Percentiles rank a stretch among this genome's conserved stretches.
Evolutionary conservation across 257 asterid species (phyloP).

Genomic region (Linaria vulgaris): DNA sequence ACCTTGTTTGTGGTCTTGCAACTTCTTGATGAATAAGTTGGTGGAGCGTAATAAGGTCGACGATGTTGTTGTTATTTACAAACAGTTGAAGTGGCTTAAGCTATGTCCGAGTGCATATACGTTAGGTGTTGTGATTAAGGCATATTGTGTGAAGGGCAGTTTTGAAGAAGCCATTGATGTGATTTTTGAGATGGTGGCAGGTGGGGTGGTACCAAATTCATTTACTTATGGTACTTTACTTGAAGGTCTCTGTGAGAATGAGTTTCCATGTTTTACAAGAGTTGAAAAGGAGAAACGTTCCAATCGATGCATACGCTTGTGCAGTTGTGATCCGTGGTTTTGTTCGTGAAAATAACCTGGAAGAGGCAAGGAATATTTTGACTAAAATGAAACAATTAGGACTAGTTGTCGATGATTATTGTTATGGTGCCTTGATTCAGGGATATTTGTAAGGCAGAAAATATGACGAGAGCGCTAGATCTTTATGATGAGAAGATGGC

Average conservation of each 20-base stretch:
- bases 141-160: slow-evolving; percentile 47
- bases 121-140: slow-evolving; percentile 72
- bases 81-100: slow-evolving; percentile 50
- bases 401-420: slow-evolving; percentile 37
- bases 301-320: slow-evolving; percentile 44
- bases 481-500: slow-evolving; percentile 51
- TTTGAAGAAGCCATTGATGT: slow-evolving; percentile 53
- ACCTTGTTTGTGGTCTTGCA: slow-evolving; percentile 53
- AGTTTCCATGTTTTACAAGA: slow-evolving; percentile 39
- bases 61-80: slow-evolving; percentile 46
- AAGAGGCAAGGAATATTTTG: slow-evolving; percentile 52
- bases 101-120: slow-evolving; percentile 68
- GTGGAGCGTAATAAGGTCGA: slow-evolving; percentile 53
- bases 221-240: slow-evolving; percentile 48
- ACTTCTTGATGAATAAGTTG: slow-evolving; percentile 62
- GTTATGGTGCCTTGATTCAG: slow-evolving; percentile 50
- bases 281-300: slow-evolving; percentile 34
- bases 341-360: slow-evolving; percentile 51
- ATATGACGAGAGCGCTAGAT: slow-evolving; percentile 47
- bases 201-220: slow-evolving; percentile 55
- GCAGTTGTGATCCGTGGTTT: slow-evolving; percentile 62
- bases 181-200: slow-evolving; percentile 58
- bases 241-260: slow-evolving; percentile 60
- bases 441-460: slow-evolving; percentile 63
- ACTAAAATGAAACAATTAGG: slow-evolving; percentile 57